These are phyloP conservation scores for Gaultheria prostrata DNA, from an alignment of 148 eudicot species.

Conservation along the genomic window DNA sequence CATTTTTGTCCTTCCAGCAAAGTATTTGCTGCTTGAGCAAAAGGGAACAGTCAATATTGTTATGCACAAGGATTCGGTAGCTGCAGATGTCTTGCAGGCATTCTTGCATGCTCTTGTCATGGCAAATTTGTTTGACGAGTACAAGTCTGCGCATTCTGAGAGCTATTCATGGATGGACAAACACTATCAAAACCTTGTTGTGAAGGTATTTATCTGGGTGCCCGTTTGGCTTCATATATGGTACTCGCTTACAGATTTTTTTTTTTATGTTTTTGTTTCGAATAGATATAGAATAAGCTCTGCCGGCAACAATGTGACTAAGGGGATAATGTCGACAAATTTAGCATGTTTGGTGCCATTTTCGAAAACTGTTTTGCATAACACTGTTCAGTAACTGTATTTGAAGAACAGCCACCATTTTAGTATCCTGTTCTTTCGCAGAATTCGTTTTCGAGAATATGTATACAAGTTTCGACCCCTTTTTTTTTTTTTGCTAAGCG, in stretches of 20 bases:
- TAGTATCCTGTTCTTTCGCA: neutral
- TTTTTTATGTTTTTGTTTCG: too few relatives aligned
- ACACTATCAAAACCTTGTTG: constrained; percentile 54
- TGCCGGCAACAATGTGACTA: neutral
- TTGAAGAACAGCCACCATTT: neutral
- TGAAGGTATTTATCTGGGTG: constrained; percentile 43
- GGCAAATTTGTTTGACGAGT: constrained; percentile 47
- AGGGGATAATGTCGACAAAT: neutral
- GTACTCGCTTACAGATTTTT: neutral
- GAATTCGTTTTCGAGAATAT: neutral
- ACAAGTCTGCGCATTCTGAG: constrained; percentile 44
- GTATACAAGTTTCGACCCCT: neutral
- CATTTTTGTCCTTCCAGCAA: constrained; percentile 40
- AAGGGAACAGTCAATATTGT: constrained; percentile 54
- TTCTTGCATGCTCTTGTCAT: constrained; percentile 84
- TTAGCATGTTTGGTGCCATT: neutral
- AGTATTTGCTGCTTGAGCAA: constrained; percentile 63
- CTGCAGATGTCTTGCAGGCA: constrained; percentile 64
- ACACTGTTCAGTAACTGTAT: neutral
- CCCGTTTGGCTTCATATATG: neutral
- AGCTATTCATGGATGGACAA: constrained; percentile 83
- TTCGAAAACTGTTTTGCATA: neutral
- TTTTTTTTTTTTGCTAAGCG: neutral
- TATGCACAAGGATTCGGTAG: constrained; percentile 73
- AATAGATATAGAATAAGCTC: neutral